phyloP scores from a whole-genome alignment of 2,329 filamentous ascomycete species.

The Exserohilum rostratum region DNA sequence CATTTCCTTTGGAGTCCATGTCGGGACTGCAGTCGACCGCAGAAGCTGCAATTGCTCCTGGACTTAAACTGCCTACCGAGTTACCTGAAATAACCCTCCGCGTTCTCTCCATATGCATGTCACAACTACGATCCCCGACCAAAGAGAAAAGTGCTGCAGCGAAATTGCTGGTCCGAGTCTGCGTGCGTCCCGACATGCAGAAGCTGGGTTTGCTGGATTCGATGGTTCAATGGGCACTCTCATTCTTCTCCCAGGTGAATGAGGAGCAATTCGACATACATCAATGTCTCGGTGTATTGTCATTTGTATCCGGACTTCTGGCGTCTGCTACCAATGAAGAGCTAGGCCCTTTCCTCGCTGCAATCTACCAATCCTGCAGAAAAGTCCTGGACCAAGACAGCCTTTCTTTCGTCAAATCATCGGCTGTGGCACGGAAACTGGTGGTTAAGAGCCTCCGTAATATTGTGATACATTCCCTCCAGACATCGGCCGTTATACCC shows the following conservation, averaged over 20 bases:
- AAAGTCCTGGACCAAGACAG: constrained; percentile 62
- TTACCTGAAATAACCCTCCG: constrained; percentile 74
- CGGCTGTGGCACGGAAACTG: constrained; percentile 80
- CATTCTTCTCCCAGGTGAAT: constrained; percentile 59
- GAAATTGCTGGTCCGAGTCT: constrained; percentile 77
- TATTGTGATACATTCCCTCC: constrained; percentile 69
- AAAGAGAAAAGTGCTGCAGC: constrained; percentile 93
- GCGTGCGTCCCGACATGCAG: constrained; percentile 89
- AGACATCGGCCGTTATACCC: constrained; percentile 34
- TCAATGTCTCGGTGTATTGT: constrained; percentile 76
- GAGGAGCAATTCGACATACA: constrained; percentile 65
- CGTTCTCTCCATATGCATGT: constrained; percentile 72
- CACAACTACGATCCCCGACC: constrained; percentile 74
- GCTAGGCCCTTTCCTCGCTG: constrained; percentile 69
- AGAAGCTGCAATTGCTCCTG: constrained; percentile 40
- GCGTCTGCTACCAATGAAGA: constrained; percentile 75
- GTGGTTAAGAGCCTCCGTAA: constrained; percentile 85
- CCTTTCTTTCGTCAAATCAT: constrained; percentile 66
- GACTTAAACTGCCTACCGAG: constrained; percentile 62
- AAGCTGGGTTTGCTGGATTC: constrained; percentile 70
- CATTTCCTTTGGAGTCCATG: constrained; percentile 88
- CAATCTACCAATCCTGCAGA: constrained; percentile 70
- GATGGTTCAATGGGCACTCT: constrained; percentile 74
- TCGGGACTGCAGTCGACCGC: constrained; percentile 58
- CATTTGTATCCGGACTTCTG: constrained; percentile 77